phyloP scores from a whole-genome alignment of 306 rosid genomes.

The Sesbania bispinosa region DNA sequence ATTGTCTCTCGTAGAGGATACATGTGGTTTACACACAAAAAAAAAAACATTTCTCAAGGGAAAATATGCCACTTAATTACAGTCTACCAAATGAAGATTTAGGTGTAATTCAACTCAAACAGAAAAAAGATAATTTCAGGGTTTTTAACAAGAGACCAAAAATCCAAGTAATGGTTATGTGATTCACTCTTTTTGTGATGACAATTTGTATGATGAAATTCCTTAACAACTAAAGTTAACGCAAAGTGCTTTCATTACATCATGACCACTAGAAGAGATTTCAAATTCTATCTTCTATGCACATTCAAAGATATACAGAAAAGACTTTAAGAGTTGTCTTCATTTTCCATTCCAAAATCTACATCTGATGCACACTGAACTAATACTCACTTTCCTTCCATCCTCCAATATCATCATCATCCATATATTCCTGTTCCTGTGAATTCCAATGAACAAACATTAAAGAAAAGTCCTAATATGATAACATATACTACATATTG shows the following conservation, averaged over 20 bases:
- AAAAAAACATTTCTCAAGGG: too few relatives aligned
- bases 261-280: background rate
- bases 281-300: background rate
- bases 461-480: conserved; percentile 9
- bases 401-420: conserved; percentile 50
- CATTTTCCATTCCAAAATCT: conserved; percentile 19
- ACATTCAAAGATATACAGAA: conserved; percentile 1
- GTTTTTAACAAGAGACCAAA: background rate
- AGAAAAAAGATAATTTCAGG: background rate
- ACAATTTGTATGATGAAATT: conserved; percentile 12
- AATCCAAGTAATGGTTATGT: background rate
- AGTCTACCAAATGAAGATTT: conserved; percentile 1
- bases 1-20: too few relatives aligned
- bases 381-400: conserved; percentile 58
- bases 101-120: background rate
- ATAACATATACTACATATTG: background rate
- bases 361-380: conserved; percentile 19
- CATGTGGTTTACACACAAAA: too few relatives aligned
- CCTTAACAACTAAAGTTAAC: background rate
- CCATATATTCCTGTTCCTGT: conserved; percentile 42
- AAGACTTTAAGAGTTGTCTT: background rate
- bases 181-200: background rate
- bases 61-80: too few relatives aligned
- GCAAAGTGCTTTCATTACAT: conserved; percentile 14
- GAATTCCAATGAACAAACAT: conserved; percentile 30